phyloP scores from a whole-genome alignment of 2,329 filamentous ascomycete genomes.

The Paecilomyces niveus region DNA sequence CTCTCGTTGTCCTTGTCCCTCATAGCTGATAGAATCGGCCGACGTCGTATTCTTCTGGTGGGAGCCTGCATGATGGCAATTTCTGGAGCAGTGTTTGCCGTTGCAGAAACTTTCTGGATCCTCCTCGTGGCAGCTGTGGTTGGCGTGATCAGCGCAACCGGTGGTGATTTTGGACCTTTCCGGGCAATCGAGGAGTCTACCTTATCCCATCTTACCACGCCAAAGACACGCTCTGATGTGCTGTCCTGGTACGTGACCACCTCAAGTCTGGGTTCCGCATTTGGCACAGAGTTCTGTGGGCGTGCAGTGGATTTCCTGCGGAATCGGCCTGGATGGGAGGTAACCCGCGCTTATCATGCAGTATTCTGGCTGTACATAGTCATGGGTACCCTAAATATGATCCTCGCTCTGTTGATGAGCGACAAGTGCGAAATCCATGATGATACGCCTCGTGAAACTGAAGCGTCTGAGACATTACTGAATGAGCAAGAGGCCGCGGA shows the following conservation, averaged over 20 bases:
- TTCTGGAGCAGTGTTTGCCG: not conserved
- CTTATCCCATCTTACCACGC: conserved; percentile 6
- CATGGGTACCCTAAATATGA: conserved; percentile 49
- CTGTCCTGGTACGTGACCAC: conserved; percentile 39
- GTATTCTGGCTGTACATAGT: conserved; percentile 53
- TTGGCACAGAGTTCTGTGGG: conserved; percentile 49
- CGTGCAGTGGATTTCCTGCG: conserved; percentile 44
- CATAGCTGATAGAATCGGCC: not conserved
- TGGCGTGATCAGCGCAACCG: not conserved
- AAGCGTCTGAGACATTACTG: not conserved
- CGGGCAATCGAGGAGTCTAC: not conserved
- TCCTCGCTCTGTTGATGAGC: conserved; percentile 29
- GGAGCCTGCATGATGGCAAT: not conserved
- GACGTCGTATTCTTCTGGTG: not conserved
- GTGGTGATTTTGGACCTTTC: not conserved
- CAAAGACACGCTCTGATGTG: conserved; percentile 14
- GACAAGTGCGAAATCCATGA: not conserved
- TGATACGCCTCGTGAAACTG: not conserved
- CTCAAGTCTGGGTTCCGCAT: conserved; percentile 48
- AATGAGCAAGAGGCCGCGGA: not conserved
- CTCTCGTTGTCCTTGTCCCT: not conserved
- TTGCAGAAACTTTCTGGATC: not conserved
- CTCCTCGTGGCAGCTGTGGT: not conserved
- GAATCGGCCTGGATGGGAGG: conserved; percentile 40
- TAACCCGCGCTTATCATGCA: conserved; percentile 49